Evolutionary conservation across 495 filamentous ascomycete species (phyloP), one percentile per base, ranked within the genome.

Genomic region (Durotheca rogersii): DNA sequence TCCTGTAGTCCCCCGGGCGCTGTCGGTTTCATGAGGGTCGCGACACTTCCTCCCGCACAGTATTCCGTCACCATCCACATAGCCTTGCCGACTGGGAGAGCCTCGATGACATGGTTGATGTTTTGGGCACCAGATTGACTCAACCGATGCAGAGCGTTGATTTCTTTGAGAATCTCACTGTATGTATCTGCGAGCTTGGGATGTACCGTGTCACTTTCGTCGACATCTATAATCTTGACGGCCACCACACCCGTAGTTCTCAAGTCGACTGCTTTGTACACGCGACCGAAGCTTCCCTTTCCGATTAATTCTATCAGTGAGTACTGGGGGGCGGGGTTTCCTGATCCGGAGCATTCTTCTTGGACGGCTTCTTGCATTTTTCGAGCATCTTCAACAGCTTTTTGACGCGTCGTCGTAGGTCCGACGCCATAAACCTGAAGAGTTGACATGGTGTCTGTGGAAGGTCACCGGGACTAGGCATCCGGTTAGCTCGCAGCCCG

Each of bases 41-140:
- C 81, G n/a, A 98, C 85, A 71, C 91, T 96, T 20, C 93, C 93
- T 46, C 93, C 93, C 18, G 89, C 90, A 56, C 90, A 95, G 66
- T 95, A 95, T 61, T 97, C 93, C 47, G 87, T 94, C 46, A 96
- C 84, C 68, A 98, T 84, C 93, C 93, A 98, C 69, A 98, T 80
- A 55, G 91, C 82, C 41, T 87, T 82, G 34, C 92, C 88, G 19
- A 96, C 84, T 1, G 89, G 83, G 34, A 95, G 81, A 1, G 89
- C 90, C 53, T 94, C 90, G 60, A 92, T 85, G 15, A 95, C 81
- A 44, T 86, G 82, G 60, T 95, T 97, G 67, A 98, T 87, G 60
- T 96, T 96, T 58, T 85, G 83, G 1, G 90, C 92, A 16, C 86
- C 86, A 38, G 80, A 81, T 53, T 93, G 88, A 61, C 86, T 88